Evolutionary conservation across 208 protist genomes (phyloP), one percentile per base, ranked within the genome.

Genomic region (Angomonas deanei): DNA sequence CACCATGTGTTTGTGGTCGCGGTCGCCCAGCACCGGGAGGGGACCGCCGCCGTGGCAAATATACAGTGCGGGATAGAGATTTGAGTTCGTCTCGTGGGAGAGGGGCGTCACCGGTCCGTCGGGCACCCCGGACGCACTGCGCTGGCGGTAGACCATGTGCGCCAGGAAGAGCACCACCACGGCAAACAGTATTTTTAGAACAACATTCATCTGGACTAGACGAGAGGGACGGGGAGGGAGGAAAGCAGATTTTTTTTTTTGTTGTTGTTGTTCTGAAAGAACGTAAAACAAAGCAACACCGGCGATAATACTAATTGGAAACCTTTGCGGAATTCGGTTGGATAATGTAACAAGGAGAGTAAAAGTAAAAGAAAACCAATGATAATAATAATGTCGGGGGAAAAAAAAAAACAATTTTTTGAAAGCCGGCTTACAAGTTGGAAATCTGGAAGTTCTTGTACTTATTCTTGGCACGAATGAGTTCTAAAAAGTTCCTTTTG

Each of bases 31-130:
- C n/a, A 87, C 38, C 53, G 87, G 84, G 58, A 86, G 50, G 23
- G 82, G 87, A 19, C 84, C 87, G 39, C 74, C 84, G 38, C 87
- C 84, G 70, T 90, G 82, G 61, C 64, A 73, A 8, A 91, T 62
- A 65, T 74, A 93, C 8, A 91, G 56, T 0, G 82, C 69, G 0
- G 84, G 86, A 56, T 86, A 89, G 38, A 80, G 31, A 42, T 36
- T 54, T 8, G 50, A 31, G 17, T 62, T 3, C 13, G 49, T 8
- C 19, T 42, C 13, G 1, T 11, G 4, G 10, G 50, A 24, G 17
- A 46, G 27, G 11, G 36, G 3, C 1, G 56, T 19, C 13, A 15
- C 34, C 34, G 34, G 15, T 8, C 10, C 10, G 10, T n/a, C n/a
- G n/a, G n/a, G n/a, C n/a, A n/a, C n/a, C n/a, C n/a, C n/a, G n/a